Evolutionary conservation across 1,139 yeast species (phyloP).

Genomic region (Zygosaccharomyces pseudobailii): DNA sequence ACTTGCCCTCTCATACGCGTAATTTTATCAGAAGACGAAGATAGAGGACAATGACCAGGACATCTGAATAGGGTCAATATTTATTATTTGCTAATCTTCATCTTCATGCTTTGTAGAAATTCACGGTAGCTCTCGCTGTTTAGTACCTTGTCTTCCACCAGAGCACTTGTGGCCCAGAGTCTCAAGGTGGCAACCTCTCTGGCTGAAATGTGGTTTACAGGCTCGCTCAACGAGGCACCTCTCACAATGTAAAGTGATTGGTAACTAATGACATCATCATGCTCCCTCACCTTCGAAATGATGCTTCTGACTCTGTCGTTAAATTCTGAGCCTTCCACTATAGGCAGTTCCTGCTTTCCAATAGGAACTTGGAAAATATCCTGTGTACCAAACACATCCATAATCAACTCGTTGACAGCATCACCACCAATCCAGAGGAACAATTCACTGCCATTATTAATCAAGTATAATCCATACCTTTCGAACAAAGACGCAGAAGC

Average conservation of each 20-base stretch:
- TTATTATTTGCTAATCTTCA: slow-evolving; percentile 28
- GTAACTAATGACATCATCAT: slow-evolving; percentile 69
- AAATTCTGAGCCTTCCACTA: slow-evolving; percentile 68
- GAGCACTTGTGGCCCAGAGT: slow-evolving; percentile 84
- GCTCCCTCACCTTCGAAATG: slow-evolving; percentile 72
- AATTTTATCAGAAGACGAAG: not conserved
- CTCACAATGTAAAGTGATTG: slow-evolving; percentile 81
- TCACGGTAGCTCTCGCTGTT: slow-evolving; percentile 76
- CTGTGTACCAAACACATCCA: slow-evolving; percentile 81
- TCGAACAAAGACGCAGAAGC: slow-evolving; percentile 71
- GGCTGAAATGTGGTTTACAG: slow-evolving; percentile 55
- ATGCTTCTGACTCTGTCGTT: slow-evolving; percentile 79
- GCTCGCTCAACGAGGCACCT: slow-evolving; percentile 79
- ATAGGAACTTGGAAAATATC: slow-evolving; percentile 62
- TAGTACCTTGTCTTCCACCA: slow-evolving; percentile 85
- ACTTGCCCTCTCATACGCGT: not conserved
- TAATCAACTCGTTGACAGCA: slow-evolving; percentile 80
- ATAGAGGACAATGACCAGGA: not conserved
- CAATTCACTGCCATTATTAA: slow-evolving; percentile 79
- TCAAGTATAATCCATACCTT: slow-evolving; percentile 81
- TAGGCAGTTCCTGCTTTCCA: slow-evolving; percentile 86
- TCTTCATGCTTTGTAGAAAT: slow-evolving; percentile 47
- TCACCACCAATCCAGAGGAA: slow-evolving; percentile 94
- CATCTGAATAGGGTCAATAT: not conserved
- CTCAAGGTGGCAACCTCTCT: slow-evolving; percentile 81